These are phyloP conservation scores for Rubia peregrina DNA, from an alignment of 305 asterid genomes.

Conservation along the genomic window DNA sequence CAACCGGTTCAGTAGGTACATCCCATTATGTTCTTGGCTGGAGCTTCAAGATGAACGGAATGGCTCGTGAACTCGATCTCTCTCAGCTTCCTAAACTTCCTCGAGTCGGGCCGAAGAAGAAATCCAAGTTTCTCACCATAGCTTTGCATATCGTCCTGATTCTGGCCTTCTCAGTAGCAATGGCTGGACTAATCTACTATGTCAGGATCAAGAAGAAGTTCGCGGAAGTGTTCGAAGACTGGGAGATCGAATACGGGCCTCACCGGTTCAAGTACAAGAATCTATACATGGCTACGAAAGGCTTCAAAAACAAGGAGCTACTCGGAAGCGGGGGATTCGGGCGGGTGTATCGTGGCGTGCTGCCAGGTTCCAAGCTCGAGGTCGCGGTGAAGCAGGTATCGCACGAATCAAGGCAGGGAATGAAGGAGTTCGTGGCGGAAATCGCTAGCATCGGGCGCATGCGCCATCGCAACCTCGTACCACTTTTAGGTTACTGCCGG, in stretches of 20 bases:
- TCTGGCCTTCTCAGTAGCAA: not conserved
- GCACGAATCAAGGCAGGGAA: constrained; percentile 9
- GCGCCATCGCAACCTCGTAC: constrained; percentile 56
- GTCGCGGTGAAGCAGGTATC: not conserved
- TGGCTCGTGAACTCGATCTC: constrained; percentile 19
- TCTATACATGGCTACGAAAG: not conserved
- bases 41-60: constrained; percentile 26
- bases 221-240: constrained; percentile 7
- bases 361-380: not conserved
- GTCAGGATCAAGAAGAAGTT: not conserved
- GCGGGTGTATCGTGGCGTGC: not conserved
- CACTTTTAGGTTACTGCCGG: constrained; percentile 56
- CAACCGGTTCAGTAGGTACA: constrained; percentile 22
- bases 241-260: constrained; percentile 8
- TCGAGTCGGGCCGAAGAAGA: constrained; percentile 17
- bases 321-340: constrained; percentile 1
- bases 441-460: constrained; percentile 1
- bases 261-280: constrained; percentile 11
- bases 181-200: not conserved
- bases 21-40: constrained; percentile 29
- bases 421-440: constrained; percentile 8
- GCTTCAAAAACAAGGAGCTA: not conserved
- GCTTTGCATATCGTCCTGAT: constrained; percentile 12
- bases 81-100: constrained; percentile 7
- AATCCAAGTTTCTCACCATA: constrained; percentile 17